A percentile compares a stretch with the other conserved stretches of the same genome.
Conservation (phyloP, 140 eudicot species). For the Oenanthe javanica region DNA sequence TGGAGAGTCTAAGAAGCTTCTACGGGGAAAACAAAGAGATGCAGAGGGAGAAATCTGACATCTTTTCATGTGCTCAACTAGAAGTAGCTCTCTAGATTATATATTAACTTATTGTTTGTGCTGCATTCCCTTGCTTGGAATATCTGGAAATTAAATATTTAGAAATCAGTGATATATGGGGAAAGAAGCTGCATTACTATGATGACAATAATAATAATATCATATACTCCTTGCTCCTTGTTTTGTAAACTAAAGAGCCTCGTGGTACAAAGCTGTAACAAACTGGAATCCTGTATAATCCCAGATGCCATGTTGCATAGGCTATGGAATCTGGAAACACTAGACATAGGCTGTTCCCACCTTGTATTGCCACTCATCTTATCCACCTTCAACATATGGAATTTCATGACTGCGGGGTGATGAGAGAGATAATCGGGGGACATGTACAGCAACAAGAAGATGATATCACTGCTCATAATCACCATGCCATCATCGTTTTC, state of each 20-base stretch:
- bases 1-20: not conserved
- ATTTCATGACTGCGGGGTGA: not conserved
- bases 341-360: not conserved
- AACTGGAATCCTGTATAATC: not conserved
- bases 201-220: too few species aligned
- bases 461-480: not conserved
- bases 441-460: not conserved
- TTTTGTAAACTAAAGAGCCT: not conserved
- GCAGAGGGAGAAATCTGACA: too few species aligned
- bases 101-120: not conserved
- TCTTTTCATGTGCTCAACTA: too few species aligned
- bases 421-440: not conserved
- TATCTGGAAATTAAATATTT: rapidly evolving
- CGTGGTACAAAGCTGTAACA: rapidly evolving
- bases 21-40: not conserved
- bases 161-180: not conserved
- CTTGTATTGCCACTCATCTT: not conserved
- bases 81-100: too few species aligned
- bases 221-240: not conserved
- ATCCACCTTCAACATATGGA: not conserved
- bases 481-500: not conserved
- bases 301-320: not conserved
- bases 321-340: not conserved
- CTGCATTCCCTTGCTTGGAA: not conserved
- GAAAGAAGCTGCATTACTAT: too few species aligned